Evolutionary conservation across 345 rosid genomes (phyloP).

Genomic region (Combretum micranthum): DNA sequence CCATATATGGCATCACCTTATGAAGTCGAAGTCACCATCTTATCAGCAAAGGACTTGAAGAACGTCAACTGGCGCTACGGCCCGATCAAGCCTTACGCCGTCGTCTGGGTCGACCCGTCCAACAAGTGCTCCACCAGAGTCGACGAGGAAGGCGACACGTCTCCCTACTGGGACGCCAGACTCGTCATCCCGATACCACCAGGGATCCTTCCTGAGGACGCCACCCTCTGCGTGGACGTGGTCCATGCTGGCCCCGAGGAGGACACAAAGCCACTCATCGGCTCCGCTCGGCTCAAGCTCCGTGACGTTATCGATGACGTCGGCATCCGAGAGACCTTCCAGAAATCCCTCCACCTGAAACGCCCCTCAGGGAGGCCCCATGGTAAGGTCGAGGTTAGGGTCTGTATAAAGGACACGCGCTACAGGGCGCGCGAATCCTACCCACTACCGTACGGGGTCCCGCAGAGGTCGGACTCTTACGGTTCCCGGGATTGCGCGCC

Average conservation of each 20-base stretch:
- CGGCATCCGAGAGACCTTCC: slow-evolving; percentile 34
- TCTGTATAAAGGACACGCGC: slow-evolving; percentile 31
- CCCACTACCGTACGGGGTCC: slow-evolving; percentile 37
- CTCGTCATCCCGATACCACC: slow-evolving; percentile 37
- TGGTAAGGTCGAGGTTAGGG: slow-evolving; percentile 59
- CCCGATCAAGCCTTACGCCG: slow-evolving; percentile 52
- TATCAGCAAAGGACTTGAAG: slow-evolving; percentile 65
- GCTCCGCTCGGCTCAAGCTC: slow-evolving; percentile 59
- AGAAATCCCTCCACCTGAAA: slow-evolving; percentile 45
- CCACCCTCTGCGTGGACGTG: slow-evolving; percentile 49
- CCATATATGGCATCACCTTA: slow-evolving; percentile 26
- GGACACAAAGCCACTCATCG: slow-evolving; percentile 70
- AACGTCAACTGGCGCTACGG: slow-evolving; percentile 93
- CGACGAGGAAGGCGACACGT: slow-evolving; percentile 58
- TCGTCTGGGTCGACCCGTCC: slow-evolving; percentile 60
- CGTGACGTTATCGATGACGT: slow-evolving; percentile 50
- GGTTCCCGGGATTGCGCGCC: slow-evolving; percentile 24
- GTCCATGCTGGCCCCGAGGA: slow-evolving; percentile 66
- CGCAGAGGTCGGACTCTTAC: slow-evolving; percentile 25
- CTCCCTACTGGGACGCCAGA: slow-evolving; percentile 60
- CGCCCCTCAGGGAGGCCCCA: slow-evolving; percentile 94
- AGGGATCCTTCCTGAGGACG: slow-evolving; percentile 29
- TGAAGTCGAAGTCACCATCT: slow-evolving; percentile 48
- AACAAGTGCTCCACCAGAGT: slow-evolving; percentile 49
- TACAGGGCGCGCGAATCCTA: slow-evolving; percentile 21